Base-by-base conservation (phyloP, 768 basidiomycete genomes). In the Mycena latifolia region DNA sequence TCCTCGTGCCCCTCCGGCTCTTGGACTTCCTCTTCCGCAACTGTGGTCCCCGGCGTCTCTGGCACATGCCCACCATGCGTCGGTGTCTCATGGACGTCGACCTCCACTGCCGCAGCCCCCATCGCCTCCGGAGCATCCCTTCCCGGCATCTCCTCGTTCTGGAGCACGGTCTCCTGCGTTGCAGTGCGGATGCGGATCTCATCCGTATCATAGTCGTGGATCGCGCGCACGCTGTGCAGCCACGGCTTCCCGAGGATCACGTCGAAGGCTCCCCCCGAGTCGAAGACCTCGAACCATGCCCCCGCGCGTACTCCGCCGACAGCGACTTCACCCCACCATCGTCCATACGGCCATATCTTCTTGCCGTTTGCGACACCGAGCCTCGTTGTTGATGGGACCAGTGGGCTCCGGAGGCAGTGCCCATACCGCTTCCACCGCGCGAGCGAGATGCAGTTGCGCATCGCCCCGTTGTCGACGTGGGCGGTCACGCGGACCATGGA, bases 241-340 rank as follows among this genome's bases (percentile, higher is more conserved):
- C n/a, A n/a, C n/a, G n/a, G 57, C 37, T 65, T 65, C 7, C 63
- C 63, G 20, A 65, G 57, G 10, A 65, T 20, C 12, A 65, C 28
- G 11, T 65, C 57, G 51, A 65, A 59, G 24, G 57, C 50, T 5
- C 45, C 57, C 2, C 45, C 51, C 22, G 56, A 41, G 7, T 65
- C 56, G 45, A 65, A 65, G 18, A 65, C 55, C 43, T 65, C 63
- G 14, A 65, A 65, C 43, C 43, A 59, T 9, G 29, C 52, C 12
- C 17, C 43, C 18, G n/a, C 57, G 0, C 28, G 28, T 11, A 65
- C 45, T 9, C 57, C 51, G 15, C 57, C 63, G 0, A 65, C 63
- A 0, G 22, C 10, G 2, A 65, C 63, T 6, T 65, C 45, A 20
- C 63, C 57, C 33, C 48, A 52, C 63, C 63, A 64, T 25, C 64